Base-by-base conservation (phyloP, 768 basidiomycete species). In the Lactarius sanguifluus region DNA sequence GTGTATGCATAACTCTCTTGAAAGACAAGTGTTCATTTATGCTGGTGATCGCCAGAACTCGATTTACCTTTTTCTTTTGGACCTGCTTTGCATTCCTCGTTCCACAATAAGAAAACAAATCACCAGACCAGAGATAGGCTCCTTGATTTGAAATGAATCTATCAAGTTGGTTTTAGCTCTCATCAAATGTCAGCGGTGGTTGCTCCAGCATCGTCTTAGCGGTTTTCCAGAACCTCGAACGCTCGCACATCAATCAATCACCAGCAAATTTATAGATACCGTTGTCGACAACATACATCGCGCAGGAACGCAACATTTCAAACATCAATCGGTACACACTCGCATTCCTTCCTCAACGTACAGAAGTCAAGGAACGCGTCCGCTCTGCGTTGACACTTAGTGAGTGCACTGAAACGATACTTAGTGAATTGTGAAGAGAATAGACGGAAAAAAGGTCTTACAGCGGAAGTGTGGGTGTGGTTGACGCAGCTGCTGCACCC, bases 401-500 rank as follows among this genome's bases (percentile, higher is more conserved):
- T 38, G 47, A 36, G 25, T 6, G 25, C 65, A 43, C 61, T 62
- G 23, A n/a, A 43, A 34, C 6, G 3, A 6, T 43, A 25, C 12
- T 59, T 18, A 16, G 57, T 38, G 38, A 43, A 40, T 23, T 6
- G 13, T 3, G 38, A 18, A 23, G 38, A 32, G n/a, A 34, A 50
- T 28, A 16, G 13, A 25, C 4, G 28, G 23, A 10, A 9, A 7
- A 20, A 40, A 18, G 12, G 9, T 36, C 61, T 62, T 28, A 66
- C 65, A 32, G 2, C 28, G 30, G 23, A 3, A 6, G 13, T 8
- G 41, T 55, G 67, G 18, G 43, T 25, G 66, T 68, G 62, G 45
- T 68, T 68, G 20, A 41, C 25, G 25, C 69, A 69, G 62, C 1
- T 36, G 32, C n/a, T 9, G 69, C 69, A 69, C 34, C 25, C 16